These are phyloP conservation scores for Maudiozyma humilis DNA, from an alignment of 1,139 yeast genomes.

Conservation along the genomic window DNA sequence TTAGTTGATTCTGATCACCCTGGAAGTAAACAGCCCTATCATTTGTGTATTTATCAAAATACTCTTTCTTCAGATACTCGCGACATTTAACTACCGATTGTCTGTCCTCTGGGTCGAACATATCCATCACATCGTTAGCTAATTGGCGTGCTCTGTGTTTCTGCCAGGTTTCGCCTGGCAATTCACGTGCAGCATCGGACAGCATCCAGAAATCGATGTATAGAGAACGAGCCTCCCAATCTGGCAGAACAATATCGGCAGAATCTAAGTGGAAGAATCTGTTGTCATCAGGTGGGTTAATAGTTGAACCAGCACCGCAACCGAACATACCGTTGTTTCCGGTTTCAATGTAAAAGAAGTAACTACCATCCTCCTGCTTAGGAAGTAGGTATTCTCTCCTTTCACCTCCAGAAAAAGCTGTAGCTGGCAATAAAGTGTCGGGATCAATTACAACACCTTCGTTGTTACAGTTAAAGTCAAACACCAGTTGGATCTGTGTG, in stretches of 20 bases:
- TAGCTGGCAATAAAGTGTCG: slow-evolving; percentile 50
- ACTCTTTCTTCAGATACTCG: slow-evolving; percentile 48
- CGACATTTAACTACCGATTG: slow-evolving; percentile 53
- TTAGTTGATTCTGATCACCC: slow-evolving; percentile 28
- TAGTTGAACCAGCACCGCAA: slow-evolving; percentile 52
- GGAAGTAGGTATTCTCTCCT: slow-evolving; percentile 71
- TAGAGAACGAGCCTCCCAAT: slow-evolving; percentile 69
- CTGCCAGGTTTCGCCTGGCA: slow-evolving; percentile 68
- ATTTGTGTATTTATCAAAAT: slow-evolving; percentile 58
- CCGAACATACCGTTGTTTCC: slow-evolving; percentile 97
- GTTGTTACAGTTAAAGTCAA: slow-evolving; percentile 81
- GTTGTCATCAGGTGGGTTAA: slow-evolving; percentile 60
- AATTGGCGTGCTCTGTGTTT: slow-evolving; percentile 73
- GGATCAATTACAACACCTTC: slow-evolving; percentile 74
- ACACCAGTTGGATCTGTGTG: slow-evolving; percentile 43
- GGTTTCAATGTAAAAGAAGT: slow-evolving; percentile 67
- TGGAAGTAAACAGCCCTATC: slow-evolving; percentile 50
- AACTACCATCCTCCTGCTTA: slow-evolving; percentile 29
- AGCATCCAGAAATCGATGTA: slow-evolving; percentile 79
- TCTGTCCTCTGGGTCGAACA: slow-evolving; percentile 53
- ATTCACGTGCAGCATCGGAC: slow-evolving; percentile 85
- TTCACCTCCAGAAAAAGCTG: slow-evolving; percentile 89
- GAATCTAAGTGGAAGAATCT: slow-evolving; percentile 55
- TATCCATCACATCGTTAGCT: slow-evolving; percentile 72
- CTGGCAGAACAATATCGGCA: slow-evolving; percentile 79